Percentiles rank a stretch among this genome's conserved stretches.
phyloP scores from a whole-genome alignment of 164 flowering plant genomes.

The Brasenia schreberi region DNA sequence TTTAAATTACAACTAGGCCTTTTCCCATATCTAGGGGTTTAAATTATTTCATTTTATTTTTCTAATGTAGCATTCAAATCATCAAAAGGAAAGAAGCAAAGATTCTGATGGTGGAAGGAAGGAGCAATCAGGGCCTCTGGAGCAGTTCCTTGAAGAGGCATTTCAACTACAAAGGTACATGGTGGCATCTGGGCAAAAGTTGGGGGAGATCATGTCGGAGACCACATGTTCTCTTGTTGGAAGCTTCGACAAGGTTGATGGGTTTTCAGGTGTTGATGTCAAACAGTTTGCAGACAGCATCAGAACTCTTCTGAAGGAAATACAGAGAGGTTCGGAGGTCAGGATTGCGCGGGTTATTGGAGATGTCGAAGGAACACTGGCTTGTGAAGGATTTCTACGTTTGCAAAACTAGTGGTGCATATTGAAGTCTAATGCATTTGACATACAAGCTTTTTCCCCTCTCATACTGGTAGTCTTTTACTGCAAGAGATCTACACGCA shows the following conservation, averaged over 20 bases:
- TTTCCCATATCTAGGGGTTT: too few relatives aligned
- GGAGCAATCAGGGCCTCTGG: conserved; percentile 37
- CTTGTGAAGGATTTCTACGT: conserved; percentile 58
- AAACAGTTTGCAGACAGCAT: conserved; percentile 47
- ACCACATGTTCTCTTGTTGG: conserved; percentile 34
- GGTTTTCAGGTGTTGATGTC: conserved; percentile 36
- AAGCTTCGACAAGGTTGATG: conserved; percentile 22
- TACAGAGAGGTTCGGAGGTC: conserved; percentile 81
- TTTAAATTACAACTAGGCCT: too few relatives aligned
- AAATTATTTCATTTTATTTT: not conserved
- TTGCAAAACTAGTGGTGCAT: conserved; percentile 11
- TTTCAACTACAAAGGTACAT: conserved; percentile 86
- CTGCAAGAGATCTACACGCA: too few relatives aligned
- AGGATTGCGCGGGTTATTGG: conserved; percentile 72
- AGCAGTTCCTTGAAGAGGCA: conserved; percentile 67
- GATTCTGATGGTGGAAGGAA: conserved; percentile 16
- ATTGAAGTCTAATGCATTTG: too few relatives aligned
- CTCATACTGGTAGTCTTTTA: too few relatives aligned
- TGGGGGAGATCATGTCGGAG: conserved; percentile 58
- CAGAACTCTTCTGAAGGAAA: conserved; percentile 46
- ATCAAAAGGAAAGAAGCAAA: conserved; percentile 12
- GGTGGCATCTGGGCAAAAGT: conserved; percentile 88
- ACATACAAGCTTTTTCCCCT: too few relatives aligned
- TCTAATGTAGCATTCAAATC: conserved; percentile 38
- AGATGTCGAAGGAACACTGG: conserved; percentile 75